These are phyloP conservation scores for Croton laevigatus DNA, from an alignment of 441 rosid species.

Conservation along the genomic window DNA sequence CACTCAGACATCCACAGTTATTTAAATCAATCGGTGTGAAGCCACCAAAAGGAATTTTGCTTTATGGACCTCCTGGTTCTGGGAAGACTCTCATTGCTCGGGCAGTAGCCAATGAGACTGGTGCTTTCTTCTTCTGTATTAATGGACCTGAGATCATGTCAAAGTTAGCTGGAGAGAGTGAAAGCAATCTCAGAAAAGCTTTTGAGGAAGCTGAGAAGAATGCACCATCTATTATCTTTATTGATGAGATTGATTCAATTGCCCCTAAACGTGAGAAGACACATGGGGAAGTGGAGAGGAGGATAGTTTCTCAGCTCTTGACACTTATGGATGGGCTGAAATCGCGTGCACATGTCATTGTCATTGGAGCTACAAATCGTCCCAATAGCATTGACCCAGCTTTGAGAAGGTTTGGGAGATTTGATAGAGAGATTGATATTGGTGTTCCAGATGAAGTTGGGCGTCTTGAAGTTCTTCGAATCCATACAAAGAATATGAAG, in stretches of 20 bases:
- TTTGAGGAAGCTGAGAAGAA: slow-evolving; percentile 79
- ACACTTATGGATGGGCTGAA: slow-evolving; percentile 63
- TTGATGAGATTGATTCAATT: slow-evolving; percentile 70
- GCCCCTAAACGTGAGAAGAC: slow-evolving; percentile 77
- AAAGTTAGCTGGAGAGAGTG: slow-evolving; percentile 78
- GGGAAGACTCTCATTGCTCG: slow-evolving; percentile 71
- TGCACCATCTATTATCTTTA: slow-evolving; percentile 73
- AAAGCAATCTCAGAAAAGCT: slow-evolving; percentile 74
- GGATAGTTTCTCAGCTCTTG: slow-evolving; percentile 72
- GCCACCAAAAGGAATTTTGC: slow-evolving; percentile 74
- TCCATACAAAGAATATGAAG: slow-evolving; percentile 62
- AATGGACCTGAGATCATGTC: slow-evolving; percentile 82
- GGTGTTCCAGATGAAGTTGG: slow-evolving; percentile 77
- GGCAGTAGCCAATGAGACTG: slow-evolving; percentile 77
- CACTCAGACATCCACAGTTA: slow-evolving; percentile 76
- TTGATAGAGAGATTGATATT: slow-evolving; percentile 63
- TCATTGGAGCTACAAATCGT: slow-evolving; percentile 55
- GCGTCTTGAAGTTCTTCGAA: slow-evolving; percentile 53
- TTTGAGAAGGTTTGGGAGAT: slow-evolving; percentile 56
- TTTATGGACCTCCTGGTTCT: slow-evolving; percentile 73
- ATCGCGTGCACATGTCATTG: slow-evolving; percentile 55
- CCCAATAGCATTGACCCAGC: slow-evolving; percentile 60
- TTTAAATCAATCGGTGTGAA: slow-evolving; percentile 80
- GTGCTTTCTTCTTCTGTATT: slow-evolving; percentile 70
- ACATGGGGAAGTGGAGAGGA: slow-evolving; percentile 67